A percentile compares a stretch with the other conserved stretches of the same genome.
Conservation (phyloP, 257 asterid species). For the Voacanga thouarsii region DNA sequence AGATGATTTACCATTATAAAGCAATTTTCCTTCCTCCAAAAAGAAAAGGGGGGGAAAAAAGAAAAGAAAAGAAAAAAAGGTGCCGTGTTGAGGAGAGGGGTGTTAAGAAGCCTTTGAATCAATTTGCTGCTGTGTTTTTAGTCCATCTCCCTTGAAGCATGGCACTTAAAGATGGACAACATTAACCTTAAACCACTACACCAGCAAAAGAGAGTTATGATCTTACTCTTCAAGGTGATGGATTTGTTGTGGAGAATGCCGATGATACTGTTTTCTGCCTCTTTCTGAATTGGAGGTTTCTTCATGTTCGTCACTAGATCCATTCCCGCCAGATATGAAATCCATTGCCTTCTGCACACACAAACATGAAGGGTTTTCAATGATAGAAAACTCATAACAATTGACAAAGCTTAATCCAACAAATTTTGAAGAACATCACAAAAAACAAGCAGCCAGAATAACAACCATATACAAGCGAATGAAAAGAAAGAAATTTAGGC, state of each 20-base stretch:
- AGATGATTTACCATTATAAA: not conserved
- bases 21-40: not conserved
- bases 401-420: too few relatives aligned
- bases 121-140: not conserved
- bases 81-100: not conserved
- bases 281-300: constrained; percentile 31
- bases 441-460: not conserved
- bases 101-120: not conserved
- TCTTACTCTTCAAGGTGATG: constrained; percentile 64
- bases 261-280: constrained; percentile 45
- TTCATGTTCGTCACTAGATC: constrained; percentile 39
- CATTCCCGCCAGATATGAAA: constrained; percentile 33
- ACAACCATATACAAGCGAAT: not conserved
- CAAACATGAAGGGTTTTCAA: not conserved
- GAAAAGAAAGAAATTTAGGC: not conserved
- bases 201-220: not conserved
- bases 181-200: not conserved
- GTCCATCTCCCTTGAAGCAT: not conserved
- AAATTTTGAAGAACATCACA: not conserved
- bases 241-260: constrained; percentile 61
- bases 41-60: too few relatives aligned
- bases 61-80: too few relatives aligned
- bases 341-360: constrained; percentile 21
- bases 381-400: not conserved
- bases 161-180: not conserved